These are phyloP conservation scores for Zelonia costaricensis DNA, from an alignment of 208 protist genomes.

Conservation along the genomic window DNA sequence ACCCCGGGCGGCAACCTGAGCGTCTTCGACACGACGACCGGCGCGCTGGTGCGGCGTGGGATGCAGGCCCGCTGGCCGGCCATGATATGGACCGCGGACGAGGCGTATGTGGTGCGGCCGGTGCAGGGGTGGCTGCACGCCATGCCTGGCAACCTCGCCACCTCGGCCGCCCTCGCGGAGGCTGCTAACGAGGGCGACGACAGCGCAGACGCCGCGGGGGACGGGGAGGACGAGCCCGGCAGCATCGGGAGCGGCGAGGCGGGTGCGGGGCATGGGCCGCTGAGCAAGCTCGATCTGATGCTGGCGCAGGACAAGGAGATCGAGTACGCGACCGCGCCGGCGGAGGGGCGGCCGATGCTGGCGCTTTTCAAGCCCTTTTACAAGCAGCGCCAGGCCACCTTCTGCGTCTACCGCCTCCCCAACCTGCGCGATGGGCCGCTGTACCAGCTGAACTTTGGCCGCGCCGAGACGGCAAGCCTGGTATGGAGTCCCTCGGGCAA, in stretches of 20 bases:
- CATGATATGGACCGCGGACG: conserved; percentile 69
- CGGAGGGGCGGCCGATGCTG: conserved; percentile 53
- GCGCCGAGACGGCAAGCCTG: conserved; percentile 66
- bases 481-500: conserved; percentile 70
- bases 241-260: background rate
- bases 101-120: conserved; percentile 63
- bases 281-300: conserved; percentile 79
- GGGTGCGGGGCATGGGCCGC: conserved; percentile 13
- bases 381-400: conserved; percentile 69
- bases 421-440: conserved; percentile 65
- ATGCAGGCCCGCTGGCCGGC: conserved; percentile 86
- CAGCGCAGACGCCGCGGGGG: too few species aligned
- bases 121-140: conserved; percentile 79
- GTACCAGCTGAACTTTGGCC: conserved; percentile 64
- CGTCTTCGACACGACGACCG: conserved; percentile 56
- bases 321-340: conserved; percentile 56
- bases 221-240: background rate
- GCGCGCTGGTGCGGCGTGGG: conserved; percentile 53
- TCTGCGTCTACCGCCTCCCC: conserved; percentile 74
- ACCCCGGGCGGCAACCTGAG: conserved; percentile 78
- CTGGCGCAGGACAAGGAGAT: conserved; percentile 83
- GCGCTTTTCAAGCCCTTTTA: conserved; percentile 85
- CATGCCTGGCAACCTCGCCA: conserved; percentile 45
- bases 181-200: conserved; percentile 14
- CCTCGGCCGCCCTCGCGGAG: conserved; percentile 8